Percentiles rank a stretch among this genome's conserved stretches.
Conservation (phyloP, 768 basidiomycete genomes). For the Pleurotus tuoliensis region DNA sequence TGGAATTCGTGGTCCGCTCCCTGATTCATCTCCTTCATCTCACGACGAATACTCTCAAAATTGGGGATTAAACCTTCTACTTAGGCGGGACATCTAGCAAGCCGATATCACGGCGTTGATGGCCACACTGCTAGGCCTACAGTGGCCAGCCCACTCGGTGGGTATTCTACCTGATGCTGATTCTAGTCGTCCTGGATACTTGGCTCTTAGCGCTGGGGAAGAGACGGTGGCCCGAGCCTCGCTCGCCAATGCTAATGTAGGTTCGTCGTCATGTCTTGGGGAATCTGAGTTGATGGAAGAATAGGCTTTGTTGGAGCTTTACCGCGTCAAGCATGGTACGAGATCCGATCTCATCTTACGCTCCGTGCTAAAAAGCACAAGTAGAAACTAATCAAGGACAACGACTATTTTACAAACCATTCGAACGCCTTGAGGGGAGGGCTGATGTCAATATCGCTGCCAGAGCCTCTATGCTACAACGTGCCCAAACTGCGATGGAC, state of each 20-base stretch:
- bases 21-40: slow-evolving; percentile 50
- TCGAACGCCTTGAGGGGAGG: slow-evolving; percentile 37
- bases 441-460: slow-evolving; percentile 21
- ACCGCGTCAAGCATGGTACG: slow-evolving; percentile 71
- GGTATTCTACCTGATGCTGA: slow-evolving; percentile 79
- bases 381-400: slow-evolving; percentile 59
- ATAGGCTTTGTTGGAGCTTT: slow-evolving; percentile 72
- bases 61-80: slow-evolving; percentile 57
- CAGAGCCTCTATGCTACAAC: slow-evolving; percentile 29
- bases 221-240: slow-evolving; percentile 48
- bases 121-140: slow-evolving; percentile 67
- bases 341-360: not conserved
- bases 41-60: slow-evolving; percentile 67
- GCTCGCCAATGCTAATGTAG: slow-evolving; percentile 61
- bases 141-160: slow-evolving; percentile 81
- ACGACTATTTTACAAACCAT: slow-evolving; percentile 63
- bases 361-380: not conserved
- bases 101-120: slow-evolving; percentile 80
- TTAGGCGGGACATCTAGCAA: slow-evolving; percentile 75
- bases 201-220: slow-evolving; percentile 43
- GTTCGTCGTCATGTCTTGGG: not conserved
- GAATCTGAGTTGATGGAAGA: not conserved
- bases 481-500: slow-evolving; percentile 44
- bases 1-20: slow-evolving; percentile 66
- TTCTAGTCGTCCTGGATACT: slow-evolving; percentile 53